Evolutionary conservation across 129 eudicot genomes (phyloP).

Genomic region (Apium graveolens): DNA sequence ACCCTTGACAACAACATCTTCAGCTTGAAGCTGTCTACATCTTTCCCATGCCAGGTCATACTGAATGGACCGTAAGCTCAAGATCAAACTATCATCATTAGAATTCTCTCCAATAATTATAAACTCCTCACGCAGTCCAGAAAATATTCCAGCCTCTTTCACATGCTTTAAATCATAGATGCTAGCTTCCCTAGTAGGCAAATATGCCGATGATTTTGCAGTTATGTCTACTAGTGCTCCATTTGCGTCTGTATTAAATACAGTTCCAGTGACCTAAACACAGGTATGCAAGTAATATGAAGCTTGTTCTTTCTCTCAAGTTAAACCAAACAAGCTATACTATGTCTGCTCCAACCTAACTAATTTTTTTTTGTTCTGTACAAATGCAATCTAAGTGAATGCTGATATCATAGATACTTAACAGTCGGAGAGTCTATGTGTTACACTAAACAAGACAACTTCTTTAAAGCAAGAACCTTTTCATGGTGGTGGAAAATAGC

Average conservation of each 20-base stretch:
- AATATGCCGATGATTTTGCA: slow-evolving; percentile 78
- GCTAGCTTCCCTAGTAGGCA: slow-evolving; percentile 61
- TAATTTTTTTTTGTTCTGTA: not conserved
- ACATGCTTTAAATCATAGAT: slow-evolving; percentile 55
- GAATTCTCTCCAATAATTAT: slow-evolving; percentile 65
- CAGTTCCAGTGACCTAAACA: slow-evolving; percentile 81
- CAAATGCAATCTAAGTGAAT: not conserved
- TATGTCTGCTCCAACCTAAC: not conserved
- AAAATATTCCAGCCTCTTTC: slow-evolving; percentile 78
- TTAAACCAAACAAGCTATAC: not conserved
- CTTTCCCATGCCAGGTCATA: slow-evolving; percentile 95
- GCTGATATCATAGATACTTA: not conserved
- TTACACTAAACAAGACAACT: not conserved
- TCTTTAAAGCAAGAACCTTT: not conserved
- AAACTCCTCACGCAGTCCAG: slow-evolving; percentile 68
- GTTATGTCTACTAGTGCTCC: slow-evolving; percentile 78
- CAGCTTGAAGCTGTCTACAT: slow-evolving; percentile 91
- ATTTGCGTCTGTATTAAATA: slow-evolving; percentile 48
- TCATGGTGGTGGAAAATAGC: not conserved
- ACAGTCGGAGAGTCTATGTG: not conserved
- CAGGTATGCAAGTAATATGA: not conserved
- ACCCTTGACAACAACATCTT: slow-evolving; percentile 76
- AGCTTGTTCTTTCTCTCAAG: not conserved
- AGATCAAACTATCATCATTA: slow-evolving; percentile 61
- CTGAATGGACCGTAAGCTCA: slow-evolving; percentile 68